Conservation (phyloP, 139 green algal species). For the Volvox reticuliferus region DNA sequence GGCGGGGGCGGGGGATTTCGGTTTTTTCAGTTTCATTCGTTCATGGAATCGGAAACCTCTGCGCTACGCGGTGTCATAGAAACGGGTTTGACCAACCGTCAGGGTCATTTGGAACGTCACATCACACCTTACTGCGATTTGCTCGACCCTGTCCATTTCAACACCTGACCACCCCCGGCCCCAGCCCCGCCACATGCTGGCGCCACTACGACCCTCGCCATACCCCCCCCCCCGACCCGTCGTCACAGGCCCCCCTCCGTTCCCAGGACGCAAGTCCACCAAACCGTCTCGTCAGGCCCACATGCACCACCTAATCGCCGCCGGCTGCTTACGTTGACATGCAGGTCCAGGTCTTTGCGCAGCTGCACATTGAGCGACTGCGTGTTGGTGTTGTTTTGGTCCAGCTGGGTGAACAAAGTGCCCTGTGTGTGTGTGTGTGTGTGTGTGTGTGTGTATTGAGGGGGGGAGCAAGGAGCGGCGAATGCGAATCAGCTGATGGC, state of each 20-base stretch:
- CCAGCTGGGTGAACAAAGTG: slow-evolving; percentile 86
- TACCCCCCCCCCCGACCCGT: no score
- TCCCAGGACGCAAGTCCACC: not conserved
- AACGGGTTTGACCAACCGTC: no score
- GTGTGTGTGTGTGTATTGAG: slow-evolving; percentile 49
- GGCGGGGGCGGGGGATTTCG: no score
- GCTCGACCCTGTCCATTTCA: not conserved
- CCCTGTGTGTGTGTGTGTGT: slow-evolving; percentile 51
- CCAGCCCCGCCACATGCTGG: no score
- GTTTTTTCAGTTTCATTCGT: no score
- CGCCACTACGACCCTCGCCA: no score
- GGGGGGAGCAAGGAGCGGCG: not conserved
- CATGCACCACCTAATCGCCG: slow-evolving; percentile 34
- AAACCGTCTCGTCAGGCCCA: not conserved
- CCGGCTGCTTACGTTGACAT: slow-evolving; percentile 86
- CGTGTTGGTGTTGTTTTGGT: slow-evolving; percentile 66
- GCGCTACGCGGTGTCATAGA: no score
- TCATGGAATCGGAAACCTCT: no score
- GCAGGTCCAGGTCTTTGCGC: slow-evolving; percentile 93
- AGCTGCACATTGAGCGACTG: slow-evolving; percentile 94
- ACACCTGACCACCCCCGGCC: not conserved
- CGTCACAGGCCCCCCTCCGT: not conserved
- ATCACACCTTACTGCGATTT: no score
- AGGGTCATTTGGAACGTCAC: no score
- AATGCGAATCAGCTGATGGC: no score